These are phyloP conservation scores for Alectoria sarmentosa DNA, from an alignment of 495 filamentous ascomycete genomes.

Conservation along the genomic window DNA sequence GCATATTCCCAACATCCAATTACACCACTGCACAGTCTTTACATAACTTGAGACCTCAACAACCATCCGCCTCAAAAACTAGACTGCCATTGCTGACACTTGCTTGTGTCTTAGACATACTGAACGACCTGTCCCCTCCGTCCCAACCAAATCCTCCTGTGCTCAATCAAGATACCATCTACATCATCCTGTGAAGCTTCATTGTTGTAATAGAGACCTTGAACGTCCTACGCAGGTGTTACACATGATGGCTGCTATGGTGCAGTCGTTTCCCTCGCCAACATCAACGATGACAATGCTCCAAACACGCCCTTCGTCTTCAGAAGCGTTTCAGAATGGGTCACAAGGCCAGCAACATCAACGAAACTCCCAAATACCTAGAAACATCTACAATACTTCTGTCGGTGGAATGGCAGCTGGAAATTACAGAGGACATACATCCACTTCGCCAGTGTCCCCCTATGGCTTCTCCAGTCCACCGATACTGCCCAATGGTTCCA, in stretches of 20 bases:
- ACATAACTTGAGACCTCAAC: neutral
- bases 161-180: neutral
- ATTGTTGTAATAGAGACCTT: conserved; percentile 1
- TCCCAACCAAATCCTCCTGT: neutral
- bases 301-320: conserved; percentile 69
- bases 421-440: conserved; percentile 62
- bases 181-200: conserved; percentile 11
- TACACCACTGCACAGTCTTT: neutral
- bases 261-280: conserved; percentile 83
- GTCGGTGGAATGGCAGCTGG: conserved; percentile 44
- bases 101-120: conserved; percentile 9
- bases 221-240: neutral
- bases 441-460: conserved; percentile 63
- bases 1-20: conserved; percentile 6
- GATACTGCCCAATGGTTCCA: conserved; percentile 49
- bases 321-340: conserved; percentile 52
- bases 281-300: conserved; percentile 75
- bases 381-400: conserved; percentile 55
- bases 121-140: neutral
- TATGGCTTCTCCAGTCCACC: conserved; percentile 82
- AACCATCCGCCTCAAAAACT: neutral
- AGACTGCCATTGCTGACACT: conserved; percentile 10
- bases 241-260: conserved; percentile 75
- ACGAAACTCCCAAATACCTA: conserved; percentile 51
- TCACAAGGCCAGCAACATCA: conserved; percentile 50